Evolutionary conservation across 345 rosid genomes (phyloP).

Genomic region (Excoecaria agallocha): DNA sequence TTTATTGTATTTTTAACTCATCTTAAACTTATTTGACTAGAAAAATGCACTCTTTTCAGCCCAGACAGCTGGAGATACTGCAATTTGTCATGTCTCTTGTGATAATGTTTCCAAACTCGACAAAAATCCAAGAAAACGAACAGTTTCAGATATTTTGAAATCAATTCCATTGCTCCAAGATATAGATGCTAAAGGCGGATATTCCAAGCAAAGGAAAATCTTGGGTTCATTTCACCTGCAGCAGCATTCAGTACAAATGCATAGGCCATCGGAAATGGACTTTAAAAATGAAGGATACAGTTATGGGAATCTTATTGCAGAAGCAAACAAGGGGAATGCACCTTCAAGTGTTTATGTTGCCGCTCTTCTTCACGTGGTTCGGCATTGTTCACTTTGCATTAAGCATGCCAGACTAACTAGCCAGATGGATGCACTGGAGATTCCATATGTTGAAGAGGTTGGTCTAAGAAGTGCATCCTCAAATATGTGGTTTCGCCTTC

Average conservation of each 20-base stretch:
- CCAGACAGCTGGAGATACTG: slow-evolving; percentile 45
- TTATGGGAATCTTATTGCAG: slow-evolving; percentile 80
- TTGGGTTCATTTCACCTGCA: slow-evolving; percentile 36
- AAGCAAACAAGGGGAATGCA: slow-evolving; percentile 90
- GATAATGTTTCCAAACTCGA: slow-evolving; percentile 46
- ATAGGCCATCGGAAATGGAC: slow-evolving; percentile 39
- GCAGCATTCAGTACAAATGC: slow-evolving; percentile 42
- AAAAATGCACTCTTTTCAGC: slow-evolving; percentile 43
- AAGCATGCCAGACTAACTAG: slow-evolving; percentile 92
- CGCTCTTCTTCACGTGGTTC: slow-evolving; percentile 87
- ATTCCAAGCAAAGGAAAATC: slow-evolving; percentile 52
- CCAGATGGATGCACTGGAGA: slow-evolving; percentile 90
- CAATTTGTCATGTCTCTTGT: slow-evolving; percentile 31
- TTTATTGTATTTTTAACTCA: slow-evolving; percentile 10
- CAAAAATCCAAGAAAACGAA: slow-evolving; percentile 59
- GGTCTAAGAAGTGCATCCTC: slow-evolving; percentile 70
- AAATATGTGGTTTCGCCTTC: slow-evolving; percentile 94
- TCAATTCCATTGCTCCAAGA: slow-evolving; percentile 79
- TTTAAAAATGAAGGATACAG: slow-evolving; percentile 55
- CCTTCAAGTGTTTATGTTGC: slow-evolving; percentile 79
- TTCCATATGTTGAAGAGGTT: slow-evolving; percentile 90
- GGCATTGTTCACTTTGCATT: slow-evolving; percentile 87
- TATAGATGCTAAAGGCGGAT: slow-evolving; percentile 37
- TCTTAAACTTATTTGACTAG: slow-evolving; percentile 28
- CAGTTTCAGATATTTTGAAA: slow-evolving; percentile 62